Base-by-base conservation (phyloP, 2,329 filamentous ascomycete genomes). In the Clonostachys sp. region DNA sequence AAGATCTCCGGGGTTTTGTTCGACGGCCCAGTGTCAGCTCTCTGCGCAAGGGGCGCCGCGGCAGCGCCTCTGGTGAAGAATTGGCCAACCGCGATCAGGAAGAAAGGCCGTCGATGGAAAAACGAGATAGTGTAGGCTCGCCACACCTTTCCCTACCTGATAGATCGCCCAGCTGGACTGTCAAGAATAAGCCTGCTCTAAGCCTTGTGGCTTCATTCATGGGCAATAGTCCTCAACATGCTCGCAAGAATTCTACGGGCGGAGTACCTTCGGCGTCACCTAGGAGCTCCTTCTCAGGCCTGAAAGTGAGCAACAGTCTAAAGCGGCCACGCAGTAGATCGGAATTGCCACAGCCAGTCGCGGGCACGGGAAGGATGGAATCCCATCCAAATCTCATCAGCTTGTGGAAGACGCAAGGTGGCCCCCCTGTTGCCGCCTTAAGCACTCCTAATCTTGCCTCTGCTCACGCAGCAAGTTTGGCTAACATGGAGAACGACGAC, bases 181-280 rank as follows among this genome's bases (percentile, higher is more conserved):
- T 30, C 24, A 77, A 78, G 63, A 74, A 75, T 50, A 63, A 63
- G 30, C 14, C 36, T 8, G 36, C 36, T 39, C 14, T 39, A 3
- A 18, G 17, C 7, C 17, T 18, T 39, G 14, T 39, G 14, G 70
- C 78, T 35, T 78, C 78, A 17, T 72, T 78, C 14, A 78, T 84
- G 38, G 79, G 78, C 20, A 71, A n/a, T 8, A 18, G 36, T 14
- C 17, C 36, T n/a, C 36, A n/a, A n/a, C 81, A 84, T 55, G 70
- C 77, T 36, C 73, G 79, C 34, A 81, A 74, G 51, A 78, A 80
- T 35, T 86, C 85, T 6, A 72, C 87, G 49, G 79, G 79, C 55
- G 75, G 72, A 41, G 42, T 49, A 6, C 71, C 74, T 16, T 13
- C 42, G 5, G 34, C 40, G 68, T 76, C 57, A 59, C 62, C 39